Conservation (phyloP, 1,284 basidiomycete genomes). For the Cryptococcus sp. region DNA sequence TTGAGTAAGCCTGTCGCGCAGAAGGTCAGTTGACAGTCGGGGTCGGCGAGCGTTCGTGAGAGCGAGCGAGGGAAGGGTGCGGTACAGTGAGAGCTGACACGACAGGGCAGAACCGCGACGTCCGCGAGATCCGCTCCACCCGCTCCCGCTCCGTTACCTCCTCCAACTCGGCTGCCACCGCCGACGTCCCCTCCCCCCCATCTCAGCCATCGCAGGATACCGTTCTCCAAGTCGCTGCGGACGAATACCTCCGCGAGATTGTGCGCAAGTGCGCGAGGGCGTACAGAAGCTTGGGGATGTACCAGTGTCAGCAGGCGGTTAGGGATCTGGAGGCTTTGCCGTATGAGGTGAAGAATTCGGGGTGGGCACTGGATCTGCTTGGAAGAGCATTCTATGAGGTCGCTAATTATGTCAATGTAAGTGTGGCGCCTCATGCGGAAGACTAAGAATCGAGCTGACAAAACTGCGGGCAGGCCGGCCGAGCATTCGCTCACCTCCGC, state of each 20-base stretch:
- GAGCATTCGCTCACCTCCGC: conserved; percentile 76
- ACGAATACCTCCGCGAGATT: conserved; percentile 75
- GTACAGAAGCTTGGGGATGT: conserved; percentile 65
- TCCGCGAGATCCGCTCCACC: conserved; percentile 26
- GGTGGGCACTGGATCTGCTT: conserved; percentile 73
- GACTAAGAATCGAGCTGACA: not conserved
- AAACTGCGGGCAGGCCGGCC: conserved; percentile 61
- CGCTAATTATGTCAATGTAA: conserved; percentile 77
- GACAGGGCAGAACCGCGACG: not conserved
- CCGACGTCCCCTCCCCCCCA: conserved; percentile 61
- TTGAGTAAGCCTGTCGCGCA: conserved; percentile 16
- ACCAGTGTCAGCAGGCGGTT: conserved; percentile 70
- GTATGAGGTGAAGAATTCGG: conserved; percentile 66
- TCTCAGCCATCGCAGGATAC: conserved; percentile 35
- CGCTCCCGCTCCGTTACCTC: conserved; percentile 50
- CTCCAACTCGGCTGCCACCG: conserved; percentile 61
- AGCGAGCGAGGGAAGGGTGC: not conserved
- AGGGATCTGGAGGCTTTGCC: conserved; percentile 72
- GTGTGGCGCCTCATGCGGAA: conserved; percentile 39
- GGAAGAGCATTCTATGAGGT: conserved; percentile 83
- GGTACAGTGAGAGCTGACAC: not conserved
- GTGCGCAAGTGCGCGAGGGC: conserved; percentile 77
- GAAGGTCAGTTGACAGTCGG: too few species aligned
- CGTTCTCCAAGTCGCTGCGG: conserved; percentile 66
- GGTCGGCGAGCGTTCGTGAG: too few species aligned